Evolutionary conservation across 768 basidiomycete species (phyloP).

Genomic region (Psilocybe cubensis): DNA sequence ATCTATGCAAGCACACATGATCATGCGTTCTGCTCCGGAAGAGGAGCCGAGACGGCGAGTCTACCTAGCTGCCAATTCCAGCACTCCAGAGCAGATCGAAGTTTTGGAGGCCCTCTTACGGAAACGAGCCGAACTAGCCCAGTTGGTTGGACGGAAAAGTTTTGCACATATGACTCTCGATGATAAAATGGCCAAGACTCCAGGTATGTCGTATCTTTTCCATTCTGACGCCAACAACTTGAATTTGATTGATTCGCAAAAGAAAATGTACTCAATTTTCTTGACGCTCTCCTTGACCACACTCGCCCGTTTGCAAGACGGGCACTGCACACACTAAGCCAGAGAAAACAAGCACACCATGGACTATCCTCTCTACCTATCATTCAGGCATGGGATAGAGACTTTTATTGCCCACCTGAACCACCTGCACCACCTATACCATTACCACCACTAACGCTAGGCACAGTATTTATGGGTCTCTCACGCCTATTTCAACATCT

Average conservation of each 20-base stretch:
- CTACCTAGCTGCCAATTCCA: constrained; percentile 83
- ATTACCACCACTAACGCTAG: constrained; percentile 78
- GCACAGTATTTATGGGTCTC: constrained; percentile 92
- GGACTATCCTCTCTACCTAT: constrained; percentile 56
- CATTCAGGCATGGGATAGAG: constrained; percentile 96
- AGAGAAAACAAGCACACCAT: constrained; percentile 78
- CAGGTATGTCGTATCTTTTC: constrained; percentile 49
- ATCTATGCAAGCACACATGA: constrained; percentile 90
- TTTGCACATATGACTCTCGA: constrained; percentile 86
- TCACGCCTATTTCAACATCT: constrained; percentile 85
- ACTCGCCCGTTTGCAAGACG: constrained; percentile 77
- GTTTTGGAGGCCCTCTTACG: constrained; percentile 76
- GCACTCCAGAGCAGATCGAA: constrained; percentile 72
- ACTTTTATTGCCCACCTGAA: constrained; percentile 87
- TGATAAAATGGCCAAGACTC: constrained; percentile 98
- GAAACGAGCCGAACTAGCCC: constrained; percentile 82
- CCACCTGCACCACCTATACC: constrained; percentile 75
- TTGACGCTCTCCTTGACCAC: constrained; percentile 79
- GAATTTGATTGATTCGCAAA: not conserved
- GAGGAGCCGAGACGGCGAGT: constrained; percentile 83
- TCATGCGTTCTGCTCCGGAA: constrained; percentile 85
- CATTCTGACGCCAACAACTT: constrained; percentile 4
- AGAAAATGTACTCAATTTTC: constrained; percentile 89
- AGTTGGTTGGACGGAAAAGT: constrained; percentile 81
- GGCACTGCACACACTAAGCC: constrained; percentile 69